phyloP scores from a whole-genome alignment of 371 early-diverging fungal species.

The Mucor plumbeus region DNA sequence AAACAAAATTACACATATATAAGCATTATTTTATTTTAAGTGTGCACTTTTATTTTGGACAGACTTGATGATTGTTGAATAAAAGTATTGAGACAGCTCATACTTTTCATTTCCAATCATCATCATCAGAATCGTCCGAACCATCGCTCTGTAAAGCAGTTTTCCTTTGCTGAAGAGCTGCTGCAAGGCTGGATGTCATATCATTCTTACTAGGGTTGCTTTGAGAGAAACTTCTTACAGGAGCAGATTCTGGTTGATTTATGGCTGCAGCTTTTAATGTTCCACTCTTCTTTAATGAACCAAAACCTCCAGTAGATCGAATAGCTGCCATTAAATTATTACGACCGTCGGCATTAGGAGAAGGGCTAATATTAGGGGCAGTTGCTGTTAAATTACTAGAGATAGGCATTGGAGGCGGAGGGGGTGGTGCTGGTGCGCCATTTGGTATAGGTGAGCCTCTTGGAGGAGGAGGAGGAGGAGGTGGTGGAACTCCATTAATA shows the following conservation, averaged over 20 bases:
- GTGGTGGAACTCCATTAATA: neutral
- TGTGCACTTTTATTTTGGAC: too few species aligned
- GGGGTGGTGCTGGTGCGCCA: constrained; percentile 10
- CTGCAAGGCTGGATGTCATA: constrained; percentile 44
- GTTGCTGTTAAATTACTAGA: neutral
- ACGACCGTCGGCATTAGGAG: constrained; percentile 18
- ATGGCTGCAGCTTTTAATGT: constrained; percentile 6
- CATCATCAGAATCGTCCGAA: constrained; percentile 39
- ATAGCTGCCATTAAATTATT: constrained; percentile 45
- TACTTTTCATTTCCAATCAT: constrained; percentile 30
- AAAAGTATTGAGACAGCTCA: too few species aligned
- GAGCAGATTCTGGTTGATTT: neutral
- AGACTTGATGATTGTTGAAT: too few species aligned
- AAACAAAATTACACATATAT: too few species aligned
- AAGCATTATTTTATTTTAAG: too few species aligned
- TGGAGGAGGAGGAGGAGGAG: constrained; percentile 28
- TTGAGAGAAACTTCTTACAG: neutral
- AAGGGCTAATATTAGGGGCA: constrained; percentile 9
- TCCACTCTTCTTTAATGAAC: constrained; percentile 33
- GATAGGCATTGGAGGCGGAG: constrained; percentile 15
- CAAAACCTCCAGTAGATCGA: constrained; percentile 47
- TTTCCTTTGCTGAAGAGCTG: constrained; percentile 39
- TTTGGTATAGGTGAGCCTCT: neutral
- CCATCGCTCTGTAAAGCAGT: constrained; percentile 49
- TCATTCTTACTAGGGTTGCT: constrained; percentile 5